Evolutionary conservation across 371 early-diverging fungal genomes (phyloP).

Genomic region (Syncephalastrum monosporum): DNA sequence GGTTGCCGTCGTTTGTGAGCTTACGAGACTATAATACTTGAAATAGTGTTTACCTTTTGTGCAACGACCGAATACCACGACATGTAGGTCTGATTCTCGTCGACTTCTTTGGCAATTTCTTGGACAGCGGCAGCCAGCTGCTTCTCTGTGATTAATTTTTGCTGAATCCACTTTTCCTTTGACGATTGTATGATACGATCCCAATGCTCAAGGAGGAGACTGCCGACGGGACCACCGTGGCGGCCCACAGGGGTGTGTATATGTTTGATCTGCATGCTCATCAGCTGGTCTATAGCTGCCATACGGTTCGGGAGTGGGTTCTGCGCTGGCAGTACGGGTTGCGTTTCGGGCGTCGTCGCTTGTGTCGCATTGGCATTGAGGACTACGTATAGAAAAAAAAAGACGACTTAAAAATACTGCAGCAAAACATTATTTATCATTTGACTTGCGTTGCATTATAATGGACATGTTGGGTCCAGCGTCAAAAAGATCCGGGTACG

Average conservation of each 20-base stretch:
- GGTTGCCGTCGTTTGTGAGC: not conserved
- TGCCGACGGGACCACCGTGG: conserved; percentile 36
- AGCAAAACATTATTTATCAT: not conserved
- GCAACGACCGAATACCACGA: conserved; percentile 50
- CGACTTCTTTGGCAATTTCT: conserved; percentile 33
- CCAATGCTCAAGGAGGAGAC: conserved; percentile 40
- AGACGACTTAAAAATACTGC: no score
- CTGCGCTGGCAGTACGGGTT: not conserved
- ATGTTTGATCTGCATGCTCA: conserved; percentile 42
- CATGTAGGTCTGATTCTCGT: conserved; percentile 41
- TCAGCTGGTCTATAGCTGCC: conserved; percentile 30
- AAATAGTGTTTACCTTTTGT: conserved; percentile 27
- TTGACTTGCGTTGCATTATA: conserved; percentile 30
- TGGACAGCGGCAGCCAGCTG: conserved; percentile 30
- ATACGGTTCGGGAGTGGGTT: conserved; percentile 47
- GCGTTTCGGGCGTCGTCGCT: not conserved
- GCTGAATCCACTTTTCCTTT: conserved; percentile 32
- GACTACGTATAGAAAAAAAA: not conserved
- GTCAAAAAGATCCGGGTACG: conserved; percentile 42
- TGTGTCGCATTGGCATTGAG: conserved; percentile 3
- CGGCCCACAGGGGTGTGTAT: conserved; percentile 44
- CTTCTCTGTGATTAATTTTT: conserved; percentile 33
- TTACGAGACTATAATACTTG: not conserved
- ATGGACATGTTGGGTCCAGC: conserved; percentile 40
- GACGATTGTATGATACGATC: conserved; percentile 30